Conservation (phyloP, 129 eudicot genomes). For the Pulicaria dysenterica region DNA sequence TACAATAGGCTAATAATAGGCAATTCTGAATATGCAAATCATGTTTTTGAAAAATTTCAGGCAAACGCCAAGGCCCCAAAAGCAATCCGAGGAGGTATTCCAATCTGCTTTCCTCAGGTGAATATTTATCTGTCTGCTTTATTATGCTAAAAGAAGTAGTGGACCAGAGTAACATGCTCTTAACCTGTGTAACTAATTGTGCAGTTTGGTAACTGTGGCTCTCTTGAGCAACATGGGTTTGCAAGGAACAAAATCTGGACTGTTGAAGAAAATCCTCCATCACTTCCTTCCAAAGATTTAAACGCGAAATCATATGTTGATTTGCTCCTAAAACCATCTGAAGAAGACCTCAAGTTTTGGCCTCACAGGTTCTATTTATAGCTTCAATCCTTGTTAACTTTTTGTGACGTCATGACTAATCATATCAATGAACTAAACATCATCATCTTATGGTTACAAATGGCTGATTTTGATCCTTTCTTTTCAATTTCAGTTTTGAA, state of each 20-base stretch:
- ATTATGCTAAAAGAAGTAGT: not conserved
- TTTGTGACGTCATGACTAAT: not conserved
- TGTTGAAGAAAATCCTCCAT: slow-evolving; percentile 73
- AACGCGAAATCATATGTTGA: slow-evolving; percentile 52
- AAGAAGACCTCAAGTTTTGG: slow-evolving; percentile 84
- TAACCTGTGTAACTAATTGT: slow-evolving; percentile 23
- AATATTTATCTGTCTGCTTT: not conserved
- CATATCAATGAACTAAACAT: not conserved
- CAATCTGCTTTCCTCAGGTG: slow-evolving; percentile 98
- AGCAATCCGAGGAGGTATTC: slow-evolving; percentile 88
- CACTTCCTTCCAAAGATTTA: slow-evolving; percentile 52
- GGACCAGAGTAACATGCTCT: slow-evolving; percentile 14
- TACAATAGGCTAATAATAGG: not conserved
- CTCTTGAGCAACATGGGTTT: slow-evolving; percentile 90
- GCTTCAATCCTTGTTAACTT: not conserved
- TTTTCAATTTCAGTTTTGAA: slow-evolving; percentile 68
- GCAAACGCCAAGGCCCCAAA: slow-evolving; percentile 69
- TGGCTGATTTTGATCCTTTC: slow-evolving; percentile 9
- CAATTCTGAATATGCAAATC: slow-evolving; percentile 4
- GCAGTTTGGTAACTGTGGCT: slow-evolving; percentile 79
- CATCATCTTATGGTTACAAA: not conserved
- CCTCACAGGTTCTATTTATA: slow-evolving; percentile 62
- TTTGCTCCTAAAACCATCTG: slow-evolving; percentile 74
- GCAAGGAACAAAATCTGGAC: slow-evolving; percentile 83
- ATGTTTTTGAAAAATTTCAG: slow-evolving; percentile 36